Evolutionary conservation across 768 basidiomycete genomes (phyloP).

Genomic region (Tulasnella sp.): DNA sequence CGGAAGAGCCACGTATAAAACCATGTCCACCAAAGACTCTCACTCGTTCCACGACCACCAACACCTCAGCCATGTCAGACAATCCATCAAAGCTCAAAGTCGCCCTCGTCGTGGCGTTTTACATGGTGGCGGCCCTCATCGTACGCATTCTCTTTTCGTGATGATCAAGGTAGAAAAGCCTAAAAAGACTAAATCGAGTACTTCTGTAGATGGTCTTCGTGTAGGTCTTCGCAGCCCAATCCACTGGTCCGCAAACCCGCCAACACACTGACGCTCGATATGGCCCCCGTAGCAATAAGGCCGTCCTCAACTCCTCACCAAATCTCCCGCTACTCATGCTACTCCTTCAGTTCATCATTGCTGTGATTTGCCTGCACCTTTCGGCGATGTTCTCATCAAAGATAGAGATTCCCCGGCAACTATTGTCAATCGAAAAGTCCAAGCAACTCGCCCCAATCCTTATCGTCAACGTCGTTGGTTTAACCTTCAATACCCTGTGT

Average conservation of each 20-base stretch:
- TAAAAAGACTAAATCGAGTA: background rate
- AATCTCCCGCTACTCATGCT: conserved; percentile 66
- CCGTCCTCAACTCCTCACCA: conserved; percentile 62
- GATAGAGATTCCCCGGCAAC: conserved; percentile 51
- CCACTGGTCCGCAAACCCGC: conserved; percentile 25
- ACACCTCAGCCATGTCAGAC: conserved; percentile 13
- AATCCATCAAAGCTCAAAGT: conserved; percentile 40
- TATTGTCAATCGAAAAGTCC: conserved; percentile 47
- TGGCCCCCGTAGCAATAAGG: conserved; percentile 57
- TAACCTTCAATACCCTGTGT: conserved; percentile 77
- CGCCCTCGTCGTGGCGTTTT: conserved; percentile 69
- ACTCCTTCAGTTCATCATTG: conserved; percentile 61
- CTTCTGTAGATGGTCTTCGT: conserved; percentile 49
- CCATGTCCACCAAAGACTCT: background rate
- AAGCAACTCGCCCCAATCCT: conserved; percentile 62
- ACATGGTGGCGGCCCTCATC: conserved; percentile 70
- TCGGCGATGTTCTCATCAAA: conserved; percentile 44
- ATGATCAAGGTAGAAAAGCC: conserved; percentile 19
- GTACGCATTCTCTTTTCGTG: conserved; percentile 43
- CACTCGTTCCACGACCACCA: background rate
- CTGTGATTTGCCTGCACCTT: conserved; percentile 59
- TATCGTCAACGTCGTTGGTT: conserved; percentile 62
- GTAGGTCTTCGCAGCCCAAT: conserved; percentile 33
- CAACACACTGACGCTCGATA: background rate
- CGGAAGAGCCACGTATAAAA: conserved; percentile 10